Conservation (phyloP, 768 basidiomycete genomes). For the Amanita pallidorosea region DNA sequence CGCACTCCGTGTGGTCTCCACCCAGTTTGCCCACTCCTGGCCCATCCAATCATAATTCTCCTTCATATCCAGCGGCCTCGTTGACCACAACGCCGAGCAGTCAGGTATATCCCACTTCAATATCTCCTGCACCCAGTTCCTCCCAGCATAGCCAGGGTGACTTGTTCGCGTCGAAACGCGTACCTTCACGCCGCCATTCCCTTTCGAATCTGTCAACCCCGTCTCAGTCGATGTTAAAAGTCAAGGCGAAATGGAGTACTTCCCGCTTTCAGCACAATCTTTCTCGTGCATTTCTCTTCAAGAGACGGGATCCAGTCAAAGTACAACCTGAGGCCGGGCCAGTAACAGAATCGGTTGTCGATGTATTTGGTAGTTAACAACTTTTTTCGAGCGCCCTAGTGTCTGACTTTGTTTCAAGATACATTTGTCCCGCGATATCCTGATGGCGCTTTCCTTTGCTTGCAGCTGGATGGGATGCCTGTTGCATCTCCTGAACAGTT, state of each 20-base stretch:
- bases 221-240: slow-evolving; percentile 34
- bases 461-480: slow-evolving; percentile 1
- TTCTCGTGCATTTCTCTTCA: slow-evolving; percentile 44
- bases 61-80: slow-evolving; percentile 12
- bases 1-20: slow-evolving; percentile 24
- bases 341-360: neutral
- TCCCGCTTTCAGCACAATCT: slow-evolving; percentile 35
- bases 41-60: slow-evolving; percentile 21
- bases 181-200: slow-evolving; percentile 41
- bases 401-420: neutral
- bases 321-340: slow-evolving; percentile 2
- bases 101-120: neutral
- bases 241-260: slow-evolving; percentile 31
- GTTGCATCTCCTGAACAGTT: slow-evolving; percentile 8
- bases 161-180: slow-evolving; percentile 19
- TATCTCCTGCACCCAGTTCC: slow-evolving; percentile 11
- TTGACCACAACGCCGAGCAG: slow-evolving; percentile 5
- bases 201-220: slow-evolving; percentile 42
- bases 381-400: neutral
- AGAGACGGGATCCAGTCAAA: slow-evolving; percentile 19
- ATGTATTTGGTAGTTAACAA: neutral
- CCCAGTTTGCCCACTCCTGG: slow-evolving; percentile 21
- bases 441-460: neutral
- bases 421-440: slow-evolving; percentile 1
- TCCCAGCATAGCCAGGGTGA: slow-evolving; percentile 9